Evolutionary conservation across 805 yeast genomes (phyloP).

Genomic region (Schwanniomyces pseudopolymorphus): DNA sequence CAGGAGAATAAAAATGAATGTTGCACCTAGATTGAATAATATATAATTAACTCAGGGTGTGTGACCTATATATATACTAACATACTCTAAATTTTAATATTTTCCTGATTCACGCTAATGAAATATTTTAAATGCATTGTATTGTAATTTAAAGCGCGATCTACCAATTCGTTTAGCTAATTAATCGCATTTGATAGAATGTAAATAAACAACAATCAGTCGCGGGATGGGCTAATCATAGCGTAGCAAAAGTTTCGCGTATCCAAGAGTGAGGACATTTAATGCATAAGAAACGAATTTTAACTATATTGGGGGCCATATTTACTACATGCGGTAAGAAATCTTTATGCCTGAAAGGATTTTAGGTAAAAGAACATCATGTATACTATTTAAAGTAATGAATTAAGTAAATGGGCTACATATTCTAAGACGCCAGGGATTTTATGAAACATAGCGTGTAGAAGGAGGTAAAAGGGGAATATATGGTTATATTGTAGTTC

Average conservation of each 20-base stretch:
- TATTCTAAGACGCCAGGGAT: not conserved
- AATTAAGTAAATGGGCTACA: not conserved
- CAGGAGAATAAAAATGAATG: not conserved
- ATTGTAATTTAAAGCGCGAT: constrained; percentile 2
- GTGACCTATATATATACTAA: not conserved
- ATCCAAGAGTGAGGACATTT: not conserved
- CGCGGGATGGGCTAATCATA: not conserved
- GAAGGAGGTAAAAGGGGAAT: not conserved
- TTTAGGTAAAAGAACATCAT: not conserved
- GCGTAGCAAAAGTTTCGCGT: not conserved
- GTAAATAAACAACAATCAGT: constrained; percentile 6
- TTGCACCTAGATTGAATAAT: not conserved
- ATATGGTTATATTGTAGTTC: not conserved
- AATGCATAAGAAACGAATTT: not conserved
- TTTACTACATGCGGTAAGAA: not conserved
- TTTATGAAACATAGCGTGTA: not conserved
- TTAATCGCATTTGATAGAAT: constrained; percentile 6
- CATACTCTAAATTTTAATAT: not conserved
- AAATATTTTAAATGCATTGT: constrained; percentile 2
- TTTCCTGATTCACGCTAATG: constrained; percentile 7
- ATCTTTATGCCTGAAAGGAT: not conserved
- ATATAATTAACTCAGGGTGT: not conserved
- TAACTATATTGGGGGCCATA: not conserved
- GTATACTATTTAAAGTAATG: not conserved
- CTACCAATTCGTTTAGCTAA: constrained; percentile 4